Conservation (phyloP, 345 rosid species). For the Eucalyptus polyanthemos region DNA sequence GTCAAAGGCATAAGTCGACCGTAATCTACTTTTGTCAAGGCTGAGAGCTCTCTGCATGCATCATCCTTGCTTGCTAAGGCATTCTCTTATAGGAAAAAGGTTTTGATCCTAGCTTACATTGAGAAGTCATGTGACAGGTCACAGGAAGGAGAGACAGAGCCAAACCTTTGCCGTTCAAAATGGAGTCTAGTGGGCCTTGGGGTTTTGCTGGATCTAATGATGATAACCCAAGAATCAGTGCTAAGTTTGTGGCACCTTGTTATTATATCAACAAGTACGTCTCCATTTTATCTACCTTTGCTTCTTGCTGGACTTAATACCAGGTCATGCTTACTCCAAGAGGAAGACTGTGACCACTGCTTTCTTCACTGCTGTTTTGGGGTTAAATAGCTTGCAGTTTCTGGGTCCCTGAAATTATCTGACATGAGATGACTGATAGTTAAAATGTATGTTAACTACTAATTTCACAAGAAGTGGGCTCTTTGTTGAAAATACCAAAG, state of each 20-base stretch:
- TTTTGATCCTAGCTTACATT: not conserved
- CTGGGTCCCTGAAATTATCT: not conserved
- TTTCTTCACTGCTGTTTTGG: not conserved
- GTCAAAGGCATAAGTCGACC: not conserved
- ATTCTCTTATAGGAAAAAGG: not conserved
- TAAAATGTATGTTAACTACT: not conserved
- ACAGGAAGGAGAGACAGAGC: conserved; percentile 99
- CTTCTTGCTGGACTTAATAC: not conserved
- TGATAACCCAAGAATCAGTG: conserved; percentile 69
- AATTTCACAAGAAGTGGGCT: not conserved
- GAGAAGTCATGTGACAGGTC: conserved; percentile 28
- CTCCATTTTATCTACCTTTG: not conserved
- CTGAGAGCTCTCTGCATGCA: not conserved
- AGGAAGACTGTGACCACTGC: not conserved
- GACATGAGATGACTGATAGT: not conserved
- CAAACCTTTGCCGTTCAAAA: conserved; percentile 78
- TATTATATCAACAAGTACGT: conserved; percentile 76
- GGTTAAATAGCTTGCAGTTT: not conserved
- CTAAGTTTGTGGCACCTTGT: conserved; percentile 88
- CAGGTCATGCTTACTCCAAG: not conserved
- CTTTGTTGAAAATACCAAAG: not conserved
- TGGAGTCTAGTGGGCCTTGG: conserved; percentile 83
- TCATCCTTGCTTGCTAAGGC: not conserved
- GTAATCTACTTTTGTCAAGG: not conserved
- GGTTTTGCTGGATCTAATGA: conserved; percentile 87